Percentiles rank a stretch among this genome's conserved stretches.
Conservation (phyloP, 257 asterid genomes). For the Solanum paucissectum region DNA sequence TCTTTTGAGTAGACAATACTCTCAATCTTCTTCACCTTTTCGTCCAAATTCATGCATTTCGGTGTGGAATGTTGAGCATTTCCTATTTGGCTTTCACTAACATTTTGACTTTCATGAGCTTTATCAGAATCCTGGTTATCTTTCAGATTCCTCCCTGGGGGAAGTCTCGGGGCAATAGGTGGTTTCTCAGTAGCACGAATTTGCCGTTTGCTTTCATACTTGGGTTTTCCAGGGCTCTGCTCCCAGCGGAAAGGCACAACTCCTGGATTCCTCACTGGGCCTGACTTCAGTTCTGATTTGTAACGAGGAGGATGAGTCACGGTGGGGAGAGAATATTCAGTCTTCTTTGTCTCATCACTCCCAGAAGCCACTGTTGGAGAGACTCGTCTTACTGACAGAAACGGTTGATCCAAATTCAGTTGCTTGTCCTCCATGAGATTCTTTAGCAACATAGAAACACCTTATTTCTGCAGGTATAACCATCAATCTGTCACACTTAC, state of each 20-base stretch:
- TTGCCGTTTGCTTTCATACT: slow-evolving; percentile 21
- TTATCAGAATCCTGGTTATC: slow-evolving; percentile 18
- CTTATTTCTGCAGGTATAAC: slow-evolving; percentile 8
- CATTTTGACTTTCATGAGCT: slow-evolving; percentile 1
- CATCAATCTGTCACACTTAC: background rate
- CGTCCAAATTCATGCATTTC: slow-evolving; percentile 5
- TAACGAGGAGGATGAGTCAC: slow-evolving; percentile 26
- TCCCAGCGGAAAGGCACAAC: slow-evolving; percentile 81
- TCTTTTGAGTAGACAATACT: background rate
- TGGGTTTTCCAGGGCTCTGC: slow-evolving; percentile 63
- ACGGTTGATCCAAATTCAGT: slow-evolving; percentile 36
- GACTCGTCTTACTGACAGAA: slow-evolving; percentile 37
- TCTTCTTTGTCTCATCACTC: slow-evolving; percentile 11
- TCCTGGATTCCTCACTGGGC: slow-evolving; percentile 60
- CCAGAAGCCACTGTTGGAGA: slow-evolving; percentile 14
- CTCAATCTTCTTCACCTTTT: slow-evolving; percentile 1
- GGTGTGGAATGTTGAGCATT: background rate
- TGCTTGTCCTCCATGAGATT: slow-evolving; percentile 44
- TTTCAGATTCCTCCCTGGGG: slow-evolving; percentile 42
- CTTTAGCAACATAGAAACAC: slow-evolving; percentile 16
- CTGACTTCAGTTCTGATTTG: slow-evolving; percentile 64
- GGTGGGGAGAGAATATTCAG: background rate
- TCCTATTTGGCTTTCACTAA: slow-evolving; percentile 2
- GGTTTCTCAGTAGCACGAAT: slow-evolving; percentile 6
- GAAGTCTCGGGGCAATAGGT: slow-evolving; percentile 53